Conservation (phyloP, 2,329 filamentous ascomycete species). For the Arthrobotrys musiformis region DNA sequence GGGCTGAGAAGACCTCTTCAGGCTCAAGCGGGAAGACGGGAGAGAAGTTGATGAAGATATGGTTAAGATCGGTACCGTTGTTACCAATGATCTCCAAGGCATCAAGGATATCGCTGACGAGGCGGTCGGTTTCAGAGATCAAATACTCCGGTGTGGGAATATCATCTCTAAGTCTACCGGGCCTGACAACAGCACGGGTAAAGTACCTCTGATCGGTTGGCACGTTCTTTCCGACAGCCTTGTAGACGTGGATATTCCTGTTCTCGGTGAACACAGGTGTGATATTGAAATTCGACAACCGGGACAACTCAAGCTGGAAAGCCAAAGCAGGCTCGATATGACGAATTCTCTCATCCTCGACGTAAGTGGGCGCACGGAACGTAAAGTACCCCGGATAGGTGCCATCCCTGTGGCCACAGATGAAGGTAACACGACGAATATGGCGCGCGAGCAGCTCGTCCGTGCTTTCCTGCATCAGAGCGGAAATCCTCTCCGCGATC, state of each 20-base stretch:
- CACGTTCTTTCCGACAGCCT: slow-evolving; percentile 91
- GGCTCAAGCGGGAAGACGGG: slow-evolving; percentile 93
- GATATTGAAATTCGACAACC: slow-evolving; percentile 96
- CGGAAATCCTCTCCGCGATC: slow-evolving; percentile 77
- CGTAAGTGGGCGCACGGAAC: slow-evolving; percentile 90
- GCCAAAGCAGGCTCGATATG: slow-evolving; percentile 95
- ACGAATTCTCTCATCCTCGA: slow-evolving; percentile 93
- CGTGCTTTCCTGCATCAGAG: slow-evolving; percentile 82
- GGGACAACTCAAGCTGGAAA: slow-evolving; percentile 96
- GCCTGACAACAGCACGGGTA: slow-evolving; percentile 91
- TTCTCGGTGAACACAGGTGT: slow-evolving; percentile 99
- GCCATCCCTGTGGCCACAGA: slow-evolving; percentile 92
- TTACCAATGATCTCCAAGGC: slow-evolving; percentile 98
- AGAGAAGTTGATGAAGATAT: slow-evolving; percentile 99
- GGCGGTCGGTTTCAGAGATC: slow-evolving; percentile 93
- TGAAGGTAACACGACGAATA: slow-evolving; percentile 92
- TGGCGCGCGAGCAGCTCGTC: slow-evolving; percentile 82
- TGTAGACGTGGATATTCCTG: slow-evolving; percentile 98
- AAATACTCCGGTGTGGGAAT: slow-evolving; percentile 99
- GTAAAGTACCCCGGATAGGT: slow-evolving; percentile 98
- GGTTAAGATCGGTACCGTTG: slow-evolving; percentile 99
- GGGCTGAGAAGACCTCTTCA: slow-evolving; percentile 87
- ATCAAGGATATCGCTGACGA: slow-evolving; percentile 98
- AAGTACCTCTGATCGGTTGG: slow-evolving; percentile 99
- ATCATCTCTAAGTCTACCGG: slow-evolving; percentile 92